Base-by-base conservation (phyloP, 208 protist genomes). In the Herpetomonas samuelpessoai region DNA sequence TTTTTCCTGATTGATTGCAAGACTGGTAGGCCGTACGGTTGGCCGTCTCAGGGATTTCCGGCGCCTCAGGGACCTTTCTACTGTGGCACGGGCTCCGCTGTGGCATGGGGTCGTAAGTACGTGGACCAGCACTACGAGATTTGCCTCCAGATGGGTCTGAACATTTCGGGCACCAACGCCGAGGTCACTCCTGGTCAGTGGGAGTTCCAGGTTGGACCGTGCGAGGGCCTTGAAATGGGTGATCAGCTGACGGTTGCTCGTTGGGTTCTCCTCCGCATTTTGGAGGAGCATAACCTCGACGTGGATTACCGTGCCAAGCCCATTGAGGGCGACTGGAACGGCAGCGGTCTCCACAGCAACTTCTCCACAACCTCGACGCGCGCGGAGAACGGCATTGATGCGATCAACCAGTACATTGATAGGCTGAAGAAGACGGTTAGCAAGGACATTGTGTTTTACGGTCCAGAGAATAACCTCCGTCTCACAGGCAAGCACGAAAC, bases 311-410 rank as follows among this genome's bases (percentile, higher is more conserved):
- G 79, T 49, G 83, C 88, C 50, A 99, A 98, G 79, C 97, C 96
- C 9, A 93, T 99, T 61, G 29, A 76, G n/a, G 97, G 97, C 30
- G 96, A 98, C 79, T 99, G 98, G 97, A 99, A 99, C 76, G 98
- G 98, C 35, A 95, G 96, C 52, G 91, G 97, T 18, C 91, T 97
- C 62, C 97, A 99, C 81, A 98, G 95, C 27, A 99, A 99, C 91
- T 98, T 97, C 68, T 98, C 96, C 22, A 99, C 98, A 14, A 76
- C 93, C 60, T 74, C 71, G 25, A 99, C 78, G 69, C 83, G 89
- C 27, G 71, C 56, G 24, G 76, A 91, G 21, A 80, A 85, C 56
- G 91, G 91, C 24, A 55, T 92, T 14, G 62, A 85, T 49, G 74
- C 75, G 4, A 95, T 97, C 71, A 45, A 89, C 53, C 25, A 88